Percentiles rank a stretch among this genome's conserved stretches.
These are phyloP conservation scores for Plantago coronopus DNA, from an alignment of 305 asterid genomes.

Conservation along the genomic window DNA sequence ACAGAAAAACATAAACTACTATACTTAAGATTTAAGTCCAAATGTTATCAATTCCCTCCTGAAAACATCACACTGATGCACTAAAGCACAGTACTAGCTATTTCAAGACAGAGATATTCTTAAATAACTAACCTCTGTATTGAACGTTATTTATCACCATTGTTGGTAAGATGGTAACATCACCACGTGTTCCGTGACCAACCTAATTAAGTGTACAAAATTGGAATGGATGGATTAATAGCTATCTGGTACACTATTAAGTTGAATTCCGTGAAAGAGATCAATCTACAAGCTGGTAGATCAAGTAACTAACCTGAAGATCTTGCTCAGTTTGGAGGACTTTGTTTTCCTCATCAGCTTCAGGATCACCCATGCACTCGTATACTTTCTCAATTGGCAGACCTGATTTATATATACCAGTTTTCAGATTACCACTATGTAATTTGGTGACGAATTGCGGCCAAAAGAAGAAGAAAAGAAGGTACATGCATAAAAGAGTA, in stretches of 20 bases:
- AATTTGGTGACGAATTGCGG: neutral
- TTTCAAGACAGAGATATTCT: neutral
- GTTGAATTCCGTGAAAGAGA: no score
- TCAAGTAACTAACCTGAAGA: constrained; percentile 46
- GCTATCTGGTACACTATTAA: no score
- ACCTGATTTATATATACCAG: constrained; percentile 29
- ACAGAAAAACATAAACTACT: neutral
- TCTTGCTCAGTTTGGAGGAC: constrained; percentile 76
- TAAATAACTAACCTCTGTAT: constrained; percentile 60
- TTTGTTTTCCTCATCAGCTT: constrained; percentile 68
- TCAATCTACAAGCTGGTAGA: no score
- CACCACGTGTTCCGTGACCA: constrained; percentile 88
- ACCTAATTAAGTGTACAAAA: constrained; percentile 38
- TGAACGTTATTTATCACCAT: constrained; percentile 77
- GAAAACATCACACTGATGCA: neutral
- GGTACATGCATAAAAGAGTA: no score
- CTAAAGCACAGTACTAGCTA: no score
- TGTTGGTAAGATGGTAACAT: constrained; percentile 88
- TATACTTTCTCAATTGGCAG: constrained; percentile 64
- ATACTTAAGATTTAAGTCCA: neutral
- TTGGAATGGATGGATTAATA: constrained; percentile 4
- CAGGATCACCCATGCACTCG: constrained; percentile 86
- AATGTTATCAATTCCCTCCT: no score
- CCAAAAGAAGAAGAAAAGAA: neutral
- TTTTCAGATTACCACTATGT: neutral